Percentiles rank a stretch among this genome's conserved stretches.
These are phyloP conservation scores for Fagus crenata DNA, from an alignment of 306 rosid species.

Conservation along the genomic window DNA sequence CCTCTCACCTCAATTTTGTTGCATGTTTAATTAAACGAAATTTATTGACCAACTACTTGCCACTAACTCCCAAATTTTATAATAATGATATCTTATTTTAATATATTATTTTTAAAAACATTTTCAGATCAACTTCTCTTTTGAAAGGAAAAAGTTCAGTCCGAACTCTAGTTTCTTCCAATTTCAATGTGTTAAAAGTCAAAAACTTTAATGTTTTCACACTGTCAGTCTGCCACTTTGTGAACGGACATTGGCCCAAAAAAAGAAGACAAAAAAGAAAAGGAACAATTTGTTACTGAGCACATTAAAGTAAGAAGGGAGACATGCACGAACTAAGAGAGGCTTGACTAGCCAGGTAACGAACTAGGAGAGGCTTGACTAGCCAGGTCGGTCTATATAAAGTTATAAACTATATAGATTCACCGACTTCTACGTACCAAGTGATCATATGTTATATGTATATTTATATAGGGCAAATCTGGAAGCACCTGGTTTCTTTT, in stretches of 20 bases:
- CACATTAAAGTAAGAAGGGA: neutral
- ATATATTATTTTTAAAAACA: neutral
- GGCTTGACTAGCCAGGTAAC: too few relatives aligned
- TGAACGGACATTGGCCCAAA: neutral
- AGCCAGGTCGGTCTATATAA: too few relatives aligned
- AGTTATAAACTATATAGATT: too few relatives aligned
- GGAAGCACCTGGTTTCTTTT: neutral
- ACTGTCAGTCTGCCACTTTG: neutral
- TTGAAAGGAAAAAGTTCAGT: too few relatives aligned
- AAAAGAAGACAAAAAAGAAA: too few relatives aligned
- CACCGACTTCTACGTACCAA: neutral
- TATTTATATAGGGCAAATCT: neutral
- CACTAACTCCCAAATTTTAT: neutral
- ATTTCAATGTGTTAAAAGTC: too few relatives aligned
- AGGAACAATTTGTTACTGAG: too few relatives aligned
- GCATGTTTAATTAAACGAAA: neutral
- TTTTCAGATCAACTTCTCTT: neutral
- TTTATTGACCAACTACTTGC: neutral
- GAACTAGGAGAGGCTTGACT: too few relatives aligned
- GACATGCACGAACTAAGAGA: too few relatives aligned
- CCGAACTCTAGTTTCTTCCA: too few relatives aligned
- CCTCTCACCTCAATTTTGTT: neutral
- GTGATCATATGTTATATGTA: neutral
- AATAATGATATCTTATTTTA: neutral
- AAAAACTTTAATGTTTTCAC: too few relatives aligned